phyloP scores from a whole-genome alignment of 192 early-diverging fungal genomes.

The Thoreauomyces humboldtii region DNA sequence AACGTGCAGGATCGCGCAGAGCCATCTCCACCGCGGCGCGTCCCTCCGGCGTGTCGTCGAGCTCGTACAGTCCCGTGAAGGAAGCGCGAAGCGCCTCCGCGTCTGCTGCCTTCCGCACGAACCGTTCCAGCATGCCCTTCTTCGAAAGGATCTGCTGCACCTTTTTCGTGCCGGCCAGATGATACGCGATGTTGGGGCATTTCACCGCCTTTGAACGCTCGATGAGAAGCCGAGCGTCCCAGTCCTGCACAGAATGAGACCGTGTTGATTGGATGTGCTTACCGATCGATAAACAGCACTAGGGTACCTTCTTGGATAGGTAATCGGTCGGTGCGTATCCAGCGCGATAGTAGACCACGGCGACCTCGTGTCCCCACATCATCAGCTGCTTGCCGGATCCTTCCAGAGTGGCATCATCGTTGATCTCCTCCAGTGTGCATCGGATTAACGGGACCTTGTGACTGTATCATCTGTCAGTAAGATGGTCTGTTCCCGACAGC shows the following conservation, averaged over 20 bases:
- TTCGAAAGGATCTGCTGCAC: slow-evolving; percentile 88
- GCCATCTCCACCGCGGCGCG: slow-evolving; percentile 65
- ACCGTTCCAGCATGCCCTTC: slow-evolving; percentile 75
- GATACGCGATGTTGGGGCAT: slow-evolving; percentile 86
- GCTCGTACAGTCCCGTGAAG: slow-evolving; percentile 89
- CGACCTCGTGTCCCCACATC: slow-evolving; percentile 75
- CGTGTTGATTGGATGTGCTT: not conserved
- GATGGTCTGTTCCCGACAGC: slow-evolving; percentile 1
- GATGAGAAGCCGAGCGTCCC: slow-evolving; percentile 82
- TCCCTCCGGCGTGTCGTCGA: slow-evolving; percentile 70
- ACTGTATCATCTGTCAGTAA: slow-evolving; percentile 38
- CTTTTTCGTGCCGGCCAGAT: slow-evolving; percentile 94
- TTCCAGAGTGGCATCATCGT: slow-evolving; percentile 56
- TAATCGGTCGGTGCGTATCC: slow-evolving; percentile 90
- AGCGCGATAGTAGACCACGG: slow-evolving; percentile 87
- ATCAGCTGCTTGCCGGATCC: slow-evolving; percentile 55
- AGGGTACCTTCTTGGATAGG: slow-evolving; percentile 63
- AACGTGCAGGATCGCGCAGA: slow-evolving; percentile 60
- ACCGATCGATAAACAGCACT: not conserved
- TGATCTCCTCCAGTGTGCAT: slow-evolving; percentile 67
- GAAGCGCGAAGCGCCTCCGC: slow-evolving; percentile 60
- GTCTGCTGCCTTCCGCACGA: slow-evolving; percentile 23
- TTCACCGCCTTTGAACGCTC: slow-evolving; percentile 83
- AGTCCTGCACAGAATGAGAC: slow-evolving; percentile 54
- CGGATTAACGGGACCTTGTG: slow-evolving; percentile 62